A percentile compares a stretch with the other conserved stretches of the same genome.
Evolutionary conservation across 2,329 filamentous ascomycete species (phyloP).

Genomic region (Cordyceps cateniannulata): DNA sequence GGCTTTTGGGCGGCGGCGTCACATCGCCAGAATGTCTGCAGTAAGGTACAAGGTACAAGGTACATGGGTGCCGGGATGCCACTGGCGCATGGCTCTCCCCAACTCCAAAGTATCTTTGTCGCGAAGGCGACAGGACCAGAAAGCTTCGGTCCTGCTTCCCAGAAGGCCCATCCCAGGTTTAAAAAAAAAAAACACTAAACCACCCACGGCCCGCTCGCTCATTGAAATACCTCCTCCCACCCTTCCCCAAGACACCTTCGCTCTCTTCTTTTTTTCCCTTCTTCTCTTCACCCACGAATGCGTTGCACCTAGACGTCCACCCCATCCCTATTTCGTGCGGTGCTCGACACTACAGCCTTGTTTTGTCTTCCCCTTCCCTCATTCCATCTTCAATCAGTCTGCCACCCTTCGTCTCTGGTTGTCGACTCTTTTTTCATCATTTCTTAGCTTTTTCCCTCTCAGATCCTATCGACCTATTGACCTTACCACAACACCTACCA

Average conservation of each 20-base stretch:
- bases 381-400: conserved; percentile 20
- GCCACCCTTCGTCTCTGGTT: conserved; percentile 11
- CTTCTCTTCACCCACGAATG: conserved; percentile 45
- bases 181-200: conserved; percentile 8
- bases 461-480: not conserved
- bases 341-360: conserved; percentile 32
- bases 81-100: conserved; percentile 4
- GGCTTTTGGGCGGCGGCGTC: not conserved
- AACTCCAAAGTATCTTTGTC: conserved; percentile 3
- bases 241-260: conserved; percentile 20
- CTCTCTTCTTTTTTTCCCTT: conserved; percentile 29
- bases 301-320: conserved; percentile 36
- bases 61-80: not conserved
- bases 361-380: conserved; percentile 20
- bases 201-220: conserved; percentile 15
- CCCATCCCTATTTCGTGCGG: conserved; percentile 39
- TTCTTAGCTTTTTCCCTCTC: not conserved
- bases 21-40: not conserved
- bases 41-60: not conserved
- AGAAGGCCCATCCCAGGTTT: conserved; percentile 9
- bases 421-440: conserved; percentile 11
- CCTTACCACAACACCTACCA: not conserved
- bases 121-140: not conserved
- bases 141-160: conserved; percentile 8
- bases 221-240: conserved; percentile 36